Conservation (phyloP, 2,329 filamentous ascomycete genomes). For the Claviceps humidiphila region DNA sequence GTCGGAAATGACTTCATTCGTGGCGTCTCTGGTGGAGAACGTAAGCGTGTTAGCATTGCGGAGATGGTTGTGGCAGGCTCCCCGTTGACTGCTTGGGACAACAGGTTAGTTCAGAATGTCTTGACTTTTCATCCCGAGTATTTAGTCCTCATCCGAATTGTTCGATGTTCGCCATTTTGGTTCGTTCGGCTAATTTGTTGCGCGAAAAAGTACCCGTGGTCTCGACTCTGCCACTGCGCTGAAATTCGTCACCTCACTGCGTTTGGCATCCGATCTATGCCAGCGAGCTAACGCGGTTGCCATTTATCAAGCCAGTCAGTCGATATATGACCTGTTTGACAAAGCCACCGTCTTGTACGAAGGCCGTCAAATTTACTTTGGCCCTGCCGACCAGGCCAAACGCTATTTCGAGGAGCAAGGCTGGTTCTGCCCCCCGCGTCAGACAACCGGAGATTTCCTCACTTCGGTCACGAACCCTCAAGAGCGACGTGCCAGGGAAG, state of each 20-base stretch:
- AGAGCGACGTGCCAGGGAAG: conserved; percentile 41
- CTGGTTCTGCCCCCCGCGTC: conserved; percentile 51
- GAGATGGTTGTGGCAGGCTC: conserved; percentile 58
- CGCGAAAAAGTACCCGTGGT: conserved; percentile 41
- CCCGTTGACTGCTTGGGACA: conserved; percentile 52
- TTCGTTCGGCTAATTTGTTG: not conserved
- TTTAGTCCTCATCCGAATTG: not conserved
- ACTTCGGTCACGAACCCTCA: conserved; percentile 53
- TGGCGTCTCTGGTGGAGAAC: conserved; percentile 57
- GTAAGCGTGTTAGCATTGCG: conserved; percentile 71
- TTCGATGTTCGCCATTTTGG: not conserved
- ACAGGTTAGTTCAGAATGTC: conserved; percentile 27
- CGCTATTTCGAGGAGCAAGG: conserved; percentile 56
- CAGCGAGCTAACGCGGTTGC: conserved; percentile 51
- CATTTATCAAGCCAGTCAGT: conserved; percentile 59
- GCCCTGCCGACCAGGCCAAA: conserved; percentile 44
- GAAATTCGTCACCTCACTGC: conserved; percentile 56
- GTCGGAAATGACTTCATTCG: conserved; percentile 64
- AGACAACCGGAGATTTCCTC: conserved; percentile 57
- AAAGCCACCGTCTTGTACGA: conserved; percentile 65
- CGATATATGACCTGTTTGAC: conserved; percentile 61
- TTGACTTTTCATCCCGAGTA: not conserved
- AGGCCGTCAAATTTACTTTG: conserved; percentile 66
- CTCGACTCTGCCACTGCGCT: conserved; percentile 62
- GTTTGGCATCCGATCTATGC: conserved; percentile 50